Conservation (phyloP, 2,329 filamentous ascomycete genomes). For the Lasiodiplodia sp. region DNA sequence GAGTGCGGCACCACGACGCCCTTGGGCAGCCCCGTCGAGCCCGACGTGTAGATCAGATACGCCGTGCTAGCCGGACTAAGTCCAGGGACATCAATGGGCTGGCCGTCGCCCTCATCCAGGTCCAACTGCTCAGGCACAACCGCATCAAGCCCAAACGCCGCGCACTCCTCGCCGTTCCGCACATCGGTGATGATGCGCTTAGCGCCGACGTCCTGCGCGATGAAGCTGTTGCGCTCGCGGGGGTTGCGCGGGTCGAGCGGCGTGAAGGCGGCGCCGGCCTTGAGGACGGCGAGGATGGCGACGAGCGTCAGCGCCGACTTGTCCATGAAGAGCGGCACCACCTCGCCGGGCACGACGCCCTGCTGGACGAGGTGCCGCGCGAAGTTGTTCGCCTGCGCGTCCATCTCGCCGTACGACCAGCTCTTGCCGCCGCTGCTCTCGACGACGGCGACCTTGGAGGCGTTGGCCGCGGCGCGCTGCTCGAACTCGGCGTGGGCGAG, state of each 20-base stretch:
- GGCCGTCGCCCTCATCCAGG: background rate
- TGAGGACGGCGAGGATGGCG: slow-evolving; percentile 46
- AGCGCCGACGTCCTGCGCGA: slow-evolving; percentile 42
- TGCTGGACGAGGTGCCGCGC: background rate
- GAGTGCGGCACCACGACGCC: slow-evolving; percentile 29
- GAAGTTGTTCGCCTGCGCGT: background rate
- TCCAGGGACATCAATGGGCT: background rate
- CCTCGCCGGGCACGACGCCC: background rate
- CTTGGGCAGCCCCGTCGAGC: slow-evolving; percentile 36
- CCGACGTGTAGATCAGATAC: slow-evolving; percentile 36
- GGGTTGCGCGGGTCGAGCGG: slow-evolving; percentile 48
- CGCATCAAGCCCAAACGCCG: rapidly evolving
- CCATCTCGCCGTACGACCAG: background rate
- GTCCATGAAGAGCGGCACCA: slow-evolving; percentile 46
- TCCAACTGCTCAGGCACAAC: background rate
- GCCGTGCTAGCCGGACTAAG: background rate
- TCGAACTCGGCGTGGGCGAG: slow-evolving; percentile 1
- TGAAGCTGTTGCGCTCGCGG: slow-evolving; percentile 42
- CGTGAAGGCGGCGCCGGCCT: slow-evolving; percentile 46
- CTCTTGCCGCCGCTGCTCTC: too few species aligned
- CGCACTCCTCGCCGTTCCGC: background rate
- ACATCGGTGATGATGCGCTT: slow-evolving; percentile 24
- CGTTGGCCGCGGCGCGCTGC: background rate
- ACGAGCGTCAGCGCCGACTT: slow-evolving; percentile 45
- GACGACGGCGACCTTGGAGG: background rate